Percentiles rank a stretch among this genome's conserved stretches.
Evolutionary conservation across 2,329 filamentous ascomycete genomes (phyloP).

Genomic region (Leptographium galeiforme): DNA sequence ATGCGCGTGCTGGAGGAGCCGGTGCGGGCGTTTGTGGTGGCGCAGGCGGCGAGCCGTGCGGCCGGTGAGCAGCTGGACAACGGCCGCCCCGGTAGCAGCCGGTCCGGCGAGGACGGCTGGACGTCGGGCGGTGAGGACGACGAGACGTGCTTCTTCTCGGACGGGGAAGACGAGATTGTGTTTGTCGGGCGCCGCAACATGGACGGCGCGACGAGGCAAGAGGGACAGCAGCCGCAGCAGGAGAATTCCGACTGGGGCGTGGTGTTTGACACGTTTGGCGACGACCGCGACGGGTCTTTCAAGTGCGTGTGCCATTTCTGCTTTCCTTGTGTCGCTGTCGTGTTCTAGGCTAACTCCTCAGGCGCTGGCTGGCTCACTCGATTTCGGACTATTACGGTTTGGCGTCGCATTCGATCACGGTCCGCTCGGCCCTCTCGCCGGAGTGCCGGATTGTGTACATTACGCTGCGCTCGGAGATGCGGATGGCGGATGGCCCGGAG

Average conservation of each 20-base stretch:
- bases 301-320: conserved; percentile 43
- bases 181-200: conserved; percentile 56
- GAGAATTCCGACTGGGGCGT: conserved; percentile 43
- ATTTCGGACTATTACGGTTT: conserved; percentile 89
- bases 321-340: not conserved
- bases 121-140: not conserved
- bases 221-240: conserved; percentile 27
- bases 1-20: conserved; percentile 77
- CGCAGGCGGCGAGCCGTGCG: conserved; percentile 19
- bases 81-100: conserved; percentile 20
- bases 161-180: conserved; percentile 85
- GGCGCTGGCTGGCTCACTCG: conserved; percentile 84
- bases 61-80: conserved; percentile 19
- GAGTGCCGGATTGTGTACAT: conserved; percentile 72
- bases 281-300: conserved; percentile 67
- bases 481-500: conserved; percentile 24
- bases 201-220: conserved; percentile 21
- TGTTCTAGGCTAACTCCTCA: conserved; percentile 19
- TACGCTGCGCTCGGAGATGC: conserved; percentile 35
- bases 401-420: conserved; percentile 65
- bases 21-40: conserved; percentile 61
- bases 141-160: conserved; percentile 16
- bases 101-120: conserved; percentile 17
- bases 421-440: conserved; percentile 54
- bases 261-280: conserved; percentile 67